These are phyloP conservation scores for Neurospora sp. DNA, from an alignment of 495 filamentous ascomycete genomes.

Conservation along the genomic window DNA sequence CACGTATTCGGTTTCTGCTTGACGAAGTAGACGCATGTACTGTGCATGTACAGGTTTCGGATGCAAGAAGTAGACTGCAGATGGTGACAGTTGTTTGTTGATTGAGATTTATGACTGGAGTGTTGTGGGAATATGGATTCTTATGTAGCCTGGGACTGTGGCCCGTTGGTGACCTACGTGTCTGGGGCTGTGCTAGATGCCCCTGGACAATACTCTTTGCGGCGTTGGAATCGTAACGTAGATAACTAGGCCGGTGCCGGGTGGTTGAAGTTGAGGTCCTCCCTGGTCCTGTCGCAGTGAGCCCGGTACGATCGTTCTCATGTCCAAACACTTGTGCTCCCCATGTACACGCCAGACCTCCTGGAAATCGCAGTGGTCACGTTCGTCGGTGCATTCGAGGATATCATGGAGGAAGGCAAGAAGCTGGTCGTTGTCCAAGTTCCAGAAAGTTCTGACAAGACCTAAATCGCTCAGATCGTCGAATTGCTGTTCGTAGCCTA, in stretches of 20 bases:
- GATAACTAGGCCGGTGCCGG: too few species aligned
- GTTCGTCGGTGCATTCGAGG: neutral
- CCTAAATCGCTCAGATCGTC: too few species aligned
- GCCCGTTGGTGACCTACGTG: too few species aligned
- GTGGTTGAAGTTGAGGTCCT: too few species aligned
- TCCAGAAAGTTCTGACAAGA: neutral
- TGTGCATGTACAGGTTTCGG: neutral
- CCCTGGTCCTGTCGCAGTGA: too few species aligned
- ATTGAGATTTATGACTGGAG: neutral
- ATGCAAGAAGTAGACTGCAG: neutral
- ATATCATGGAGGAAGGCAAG: neutral
- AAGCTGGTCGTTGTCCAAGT: neutral
- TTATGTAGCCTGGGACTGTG: neutral
- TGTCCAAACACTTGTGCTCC: neutral
- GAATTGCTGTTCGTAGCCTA: neutral
- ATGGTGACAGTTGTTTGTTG: neutral
- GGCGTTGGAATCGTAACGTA: too few species aligned
- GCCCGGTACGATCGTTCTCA: too few species aligned
- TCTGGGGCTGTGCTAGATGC: too few species aligned
- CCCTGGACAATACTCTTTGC: too few species aligned
- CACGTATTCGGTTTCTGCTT: neutral
- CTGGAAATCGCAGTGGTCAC: neutral
- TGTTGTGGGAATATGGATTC: fast-evolving
- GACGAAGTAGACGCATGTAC: neutral
- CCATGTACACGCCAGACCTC: neutral